These are phyloP conservation scores for Zanthoxylum bungeanum DNA, from an alignment of 345 rosid genomes.

Conservation along the genomic window DNA sequence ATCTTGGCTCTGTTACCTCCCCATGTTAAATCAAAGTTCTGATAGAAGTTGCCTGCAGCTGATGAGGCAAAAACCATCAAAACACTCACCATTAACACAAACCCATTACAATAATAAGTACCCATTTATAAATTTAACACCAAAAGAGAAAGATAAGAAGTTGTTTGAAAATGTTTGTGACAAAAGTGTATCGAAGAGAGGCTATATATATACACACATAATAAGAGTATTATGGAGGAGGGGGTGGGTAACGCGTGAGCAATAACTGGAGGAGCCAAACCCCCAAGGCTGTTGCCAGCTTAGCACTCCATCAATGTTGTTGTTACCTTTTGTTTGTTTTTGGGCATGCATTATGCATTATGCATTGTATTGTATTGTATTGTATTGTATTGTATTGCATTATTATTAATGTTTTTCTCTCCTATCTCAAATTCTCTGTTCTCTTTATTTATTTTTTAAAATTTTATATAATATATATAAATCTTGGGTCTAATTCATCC, in stretches of 20 bases:
- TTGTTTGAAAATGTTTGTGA: not conserved
- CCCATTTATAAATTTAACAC: too few relatives aligned
- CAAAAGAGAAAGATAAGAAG: slow-evolving; percentile 12
- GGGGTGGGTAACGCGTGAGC: too few relatives aligned
- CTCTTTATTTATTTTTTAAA: too few relatives aligned
- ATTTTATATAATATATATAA: too few relatives aligned
- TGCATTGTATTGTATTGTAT: too few relatives aligned
- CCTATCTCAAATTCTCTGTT: not conserved
- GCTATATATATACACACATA: slow-evolving; percentile 3
- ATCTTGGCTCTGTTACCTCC: slow-evolving; percentile 54
- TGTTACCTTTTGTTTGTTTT: slow-evolving; percentile 28
- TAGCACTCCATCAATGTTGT: slow-evolving; percentile 32
- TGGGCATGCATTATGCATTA: not conserved
- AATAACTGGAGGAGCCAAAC: too few relatives aligned
- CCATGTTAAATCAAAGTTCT: slow-evolving; percentile 56
- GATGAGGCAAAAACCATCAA: slow-evolving; percentile 25
- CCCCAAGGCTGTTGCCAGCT: slow-evolving; percentile 29
- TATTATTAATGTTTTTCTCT: too few relatives aligned
- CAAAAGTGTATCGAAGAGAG: not conserved
- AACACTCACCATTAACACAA: slow-evolving; percentile 10
- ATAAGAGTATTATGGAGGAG: too few relatives aligned
- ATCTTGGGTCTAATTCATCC: too few relatives aligned
- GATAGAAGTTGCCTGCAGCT: slow-evolving; percentile 37
- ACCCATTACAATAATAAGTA: not conserved
- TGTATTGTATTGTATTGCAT: too few relatives aligned